Percentiles rank a stretch among this genome's conserved stretches.
These are phyloP conservation scores for Geoglossum glabrum DNA, from an alignment of 495 filamentous ascomycete genomes.

Conservation along the genomic window DNA sequence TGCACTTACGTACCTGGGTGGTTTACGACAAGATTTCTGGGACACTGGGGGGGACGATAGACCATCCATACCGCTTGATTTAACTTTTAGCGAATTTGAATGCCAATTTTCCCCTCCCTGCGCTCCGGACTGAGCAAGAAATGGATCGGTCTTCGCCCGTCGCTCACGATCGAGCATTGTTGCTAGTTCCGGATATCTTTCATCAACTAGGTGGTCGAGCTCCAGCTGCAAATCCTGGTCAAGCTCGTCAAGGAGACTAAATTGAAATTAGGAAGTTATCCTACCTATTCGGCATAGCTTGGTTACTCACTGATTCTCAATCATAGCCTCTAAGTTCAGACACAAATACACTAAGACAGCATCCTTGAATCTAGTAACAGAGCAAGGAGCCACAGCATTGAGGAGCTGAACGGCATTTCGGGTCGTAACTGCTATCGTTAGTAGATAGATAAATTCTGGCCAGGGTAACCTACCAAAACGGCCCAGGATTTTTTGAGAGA, in stretches of 20 bases:
- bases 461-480: slow-evolving; percentile 37
- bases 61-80: slow-evolving; percentile 36
- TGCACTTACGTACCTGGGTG: slow-evolving; percentile 26
- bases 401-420: slow-evolving; percentile 74
- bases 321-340: slow-evolving; percentile 69
- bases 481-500: slow-evolving; percentile 79
- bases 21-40: slow-evolving; percentile 30
- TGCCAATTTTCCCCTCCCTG: slow-evolving; percentile 35
- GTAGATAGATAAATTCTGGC: neutral
- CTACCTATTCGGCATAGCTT: neutral
- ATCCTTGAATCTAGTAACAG: slow-evolving; percentile 69
- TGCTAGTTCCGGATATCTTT: slow-evolving; percentile 47
- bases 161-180: slow-evolving; percentile 31
- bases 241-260: slow-evolving; percentile 57
- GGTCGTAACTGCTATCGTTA: slow-evolving; percentile 36
- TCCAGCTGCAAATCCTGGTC: slow-evolving; percentile 63
- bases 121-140: slow-evolving; percentile 36
- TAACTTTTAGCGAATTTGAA: slow-evolving; percentile 25
- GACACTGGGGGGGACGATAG: slow-evolving; percentile 28
- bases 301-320: slow-evolving; percentile 52
- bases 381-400: slow-evolving; percentile 64
- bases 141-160: slow-evolving; percentile 35
- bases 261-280: slow-evolving; percentile 10
- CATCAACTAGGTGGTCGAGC: slow-evolving; percentile 56
- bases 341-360: slow-evolving; percentile 80